These are phyloP conservation scores for Acarospora socialis DNA, from an alignment of 2,329 filamentous ascomycete genomes.

Conservation along the genomic window DNA sequence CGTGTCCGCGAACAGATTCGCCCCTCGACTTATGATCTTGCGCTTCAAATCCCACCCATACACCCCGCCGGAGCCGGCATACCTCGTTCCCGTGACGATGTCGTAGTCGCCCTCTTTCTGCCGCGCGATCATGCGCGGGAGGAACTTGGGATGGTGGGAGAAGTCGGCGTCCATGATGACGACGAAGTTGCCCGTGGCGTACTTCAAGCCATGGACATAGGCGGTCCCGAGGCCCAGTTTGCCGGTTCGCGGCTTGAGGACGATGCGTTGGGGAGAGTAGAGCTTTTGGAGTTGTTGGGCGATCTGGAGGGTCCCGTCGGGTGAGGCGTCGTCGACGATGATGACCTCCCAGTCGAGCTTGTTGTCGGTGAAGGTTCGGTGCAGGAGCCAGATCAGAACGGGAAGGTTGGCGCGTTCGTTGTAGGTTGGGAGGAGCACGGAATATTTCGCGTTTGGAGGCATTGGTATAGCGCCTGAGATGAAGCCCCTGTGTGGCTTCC, in stretches of 20 bases:
- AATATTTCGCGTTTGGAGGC: constrained; percentile 63
- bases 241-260: constrained; percentile 76
- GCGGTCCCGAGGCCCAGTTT: constrained; percentile 96
- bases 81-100: constrained; percentile 92
- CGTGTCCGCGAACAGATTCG: constrained; percentile 92
- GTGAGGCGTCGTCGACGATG: constrained; percentile 95
- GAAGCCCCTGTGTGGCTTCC: not conserved
- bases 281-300: constrained; percentile 79
- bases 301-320: constrained; percentile 84
- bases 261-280: constrained; percentile 60
- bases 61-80: constrained; percentile 77
- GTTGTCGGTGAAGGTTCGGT: constrained; percentile 77
- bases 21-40: constrained; percentile 59
- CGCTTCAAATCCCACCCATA: constrained; percentile 94
- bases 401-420: constrained; percentile 96
- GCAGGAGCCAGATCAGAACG: constrained; percentile 74
- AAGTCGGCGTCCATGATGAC: constrained; percentile 99
- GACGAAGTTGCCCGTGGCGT: constrained; percentile 81
- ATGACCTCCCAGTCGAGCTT: constrained; percentile 94
- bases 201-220: constrained; percentile 89
- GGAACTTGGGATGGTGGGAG: constrained; percentile 98
- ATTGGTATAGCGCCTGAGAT: constrained; percentile 12
- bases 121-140: constrained; percentile 76
- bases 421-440: constrained; percentile 93
- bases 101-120: constrained; percentile 73